Conservation (phyloP, 768 basidiomycete genomes). For the Boletus eberwhitei region DNA sequence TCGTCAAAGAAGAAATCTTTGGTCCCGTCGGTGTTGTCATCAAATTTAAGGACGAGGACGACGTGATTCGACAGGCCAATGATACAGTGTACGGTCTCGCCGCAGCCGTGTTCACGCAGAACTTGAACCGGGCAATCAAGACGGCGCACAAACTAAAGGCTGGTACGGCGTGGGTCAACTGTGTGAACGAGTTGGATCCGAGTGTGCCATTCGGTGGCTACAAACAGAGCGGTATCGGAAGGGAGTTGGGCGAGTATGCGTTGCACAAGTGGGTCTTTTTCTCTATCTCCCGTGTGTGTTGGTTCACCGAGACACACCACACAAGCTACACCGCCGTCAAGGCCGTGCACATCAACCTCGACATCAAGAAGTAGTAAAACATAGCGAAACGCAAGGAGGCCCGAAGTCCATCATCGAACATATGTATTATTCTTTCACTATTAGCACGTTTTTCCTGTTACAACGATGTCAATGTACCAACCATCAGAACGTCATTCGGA, state of each 20-base stretch:
- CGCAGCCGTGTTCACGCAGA: conserved; percentile 78
- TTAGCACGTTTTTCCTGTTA: neutral
- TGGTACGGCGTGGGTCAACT: conserved; percentile 72
- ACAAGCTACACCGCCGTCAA: conserved; percentile 24
- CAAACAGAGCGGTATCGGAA: conserved; percentile 80
- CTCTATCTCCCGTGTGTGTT: neutral
- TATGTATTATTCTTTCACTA: neutral
- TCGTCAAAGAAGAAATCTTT: conserved; percentile 75
- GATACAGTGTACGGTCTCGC: conserved; percentile 86
- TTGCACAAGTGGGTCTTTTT: conserved; percentile 42
- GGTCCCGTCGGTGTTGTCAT: conserved; percentile 76
- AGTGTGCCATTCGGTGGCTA: conserved; percentile 80
- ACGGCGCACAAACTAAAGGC: conserved; percentile 75
- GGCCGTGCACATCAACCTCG: conserved; percentile 48
- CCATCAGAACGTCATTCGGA: neutral
- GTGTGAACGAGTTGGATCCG: conserved; percentile 26
- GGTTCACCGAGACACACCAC: neutral
- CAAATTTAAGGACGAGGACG: conserved; percentile 69
- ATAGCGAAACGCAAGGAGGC: neutral
- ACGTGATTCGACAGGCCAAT: conserved; percentile 74
- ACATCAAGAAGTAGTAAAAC: conserved; percentile 19
- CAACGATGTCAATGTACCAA: neutral
- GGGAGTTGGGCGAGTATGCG: conserved; percentile 79
- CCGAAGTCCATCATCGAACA: neutral
- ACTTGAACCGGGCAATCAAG: conserved; percentile 70